phyloP scores from a whole-genome alignment of 2,329 filamentous ascomycete genomes.

The Trichoderma polysporum region DNA sequence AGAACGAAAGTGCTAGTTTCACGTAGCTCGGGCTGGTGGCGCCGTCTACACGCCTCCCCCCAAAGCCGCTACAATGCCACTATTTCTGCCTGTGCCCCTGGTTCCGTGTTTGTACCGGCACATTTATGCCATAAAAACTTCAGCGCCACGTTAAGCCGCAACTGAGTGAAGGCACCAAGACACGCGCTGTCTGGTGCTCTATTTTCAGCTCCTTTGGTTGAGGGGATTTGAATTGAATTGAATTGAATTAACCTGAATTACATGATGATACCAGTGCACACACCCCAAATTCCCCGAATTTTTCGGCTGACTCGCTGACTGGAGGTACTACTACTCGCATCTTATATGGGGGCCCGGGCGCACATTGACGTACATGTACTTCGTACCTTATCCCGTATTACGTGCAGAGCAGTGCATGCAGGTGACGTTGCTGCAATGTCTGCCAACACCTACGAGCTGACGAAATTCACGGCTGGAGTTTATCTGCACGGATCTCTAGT shows the following conservation, averaged over 20 bases:
- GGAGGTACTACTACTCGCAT: neutral
- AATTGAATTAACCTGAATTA: neutral
- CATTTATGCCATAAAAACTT: neutral
- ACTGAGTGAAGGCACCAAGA: neutral
- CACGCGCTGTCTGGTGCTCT: neutral
- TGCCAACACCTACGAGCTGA: neutral
- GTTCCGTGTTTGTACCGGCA: neutral
- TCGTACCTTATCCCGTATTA: neutral
- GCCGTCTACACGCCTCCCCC: neutral
- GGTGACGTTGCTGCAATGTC: neutral
- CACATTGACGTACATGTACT: neutral
- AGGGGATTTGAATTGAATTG: neutral
- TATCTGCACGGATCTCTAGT: neutral
- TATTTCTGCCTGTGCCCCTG: conserved; percentile 3
- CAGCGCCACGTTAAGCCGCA: conserved; percentile 7
- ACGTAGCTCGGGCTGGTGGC: neutral
- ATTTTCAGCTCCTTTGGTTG: neutral
- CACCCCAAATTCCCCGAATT: neutral
- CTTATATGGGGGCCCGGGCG: neutral
- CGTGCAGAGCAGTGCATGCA: neutral
- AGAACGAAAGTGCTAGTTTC: neutral
- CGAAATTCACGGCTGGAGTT: neutral
- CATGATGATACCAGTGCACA: neutral
- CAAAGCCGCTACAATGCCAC: neutral
- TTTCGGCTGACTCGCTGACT: neutral